Evolutionary conservation across 345 rosid species (phyloP).

Genomic region (Hypericum androsaemum): DNA sequence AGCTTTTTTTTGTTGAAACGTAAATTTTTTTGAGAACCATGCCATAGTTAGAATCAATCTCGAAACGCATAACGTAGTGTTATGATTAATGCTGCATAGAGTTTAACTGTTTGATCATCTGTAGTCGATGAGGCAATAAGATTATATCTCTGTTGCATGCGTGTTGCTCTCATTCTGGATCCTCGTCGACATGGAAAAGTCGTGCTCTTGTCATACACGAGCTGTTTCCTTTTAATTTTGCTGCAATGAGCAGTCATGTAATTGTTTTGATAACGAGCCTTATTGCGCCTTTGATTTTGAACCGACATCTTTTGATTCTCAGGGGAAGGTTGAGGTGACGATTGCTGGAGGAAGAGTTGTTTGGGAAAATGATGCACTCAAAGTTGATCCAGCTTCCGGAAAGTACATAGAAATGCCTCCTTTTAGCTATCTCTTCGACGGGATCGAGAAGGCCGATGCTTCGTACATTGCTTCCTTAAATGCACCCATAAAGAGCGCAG

Average conservation of each 20-base stretch:
- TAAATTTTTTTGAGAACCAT: no score
- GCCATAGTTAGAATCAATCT: no score
- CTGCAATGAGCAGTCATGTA: neutral
- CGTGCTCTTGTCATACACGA: no score
- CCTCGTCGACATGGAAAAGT: no score
- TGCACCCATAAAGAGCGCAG: conserved; percentile 65
- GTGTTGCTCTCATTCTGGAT: no score
- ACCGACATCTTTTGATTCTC: neutral
- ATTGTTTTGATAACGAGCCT: neutral
- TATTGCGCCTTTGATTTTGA: conserved; percentile 1
- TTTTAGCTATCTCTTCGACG: conserved; percentile 65
- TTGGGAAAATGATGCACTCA: conserved; percentile 72
- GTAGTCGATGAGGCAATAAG: no score
- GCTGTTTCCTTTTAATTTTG: neutral
- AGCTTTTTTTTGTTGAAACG: no score
- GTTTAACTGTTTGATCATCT: no score
- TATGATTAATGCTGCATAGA: no score
- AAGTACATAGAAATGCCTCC: conserved; percentile 68
- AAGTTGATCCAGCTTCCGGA: conserved; percentile 63
- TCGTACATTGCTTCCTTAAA: conserved; percentile 54
- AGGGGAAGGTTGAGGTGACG: conserved; percentile 96
- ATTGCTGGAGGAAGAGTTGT: conserved; percentile 31
- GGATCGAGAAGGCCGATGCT: conserved; percentile 74
- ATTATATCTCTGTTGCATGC: no score
- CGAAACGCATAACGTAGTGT: no score